These are phyloP conservation scores for Beauveria caledonica DNA, from an alignment of 2,329 filamentous ascomycete species.

Conservation along the genomic window DNA sequence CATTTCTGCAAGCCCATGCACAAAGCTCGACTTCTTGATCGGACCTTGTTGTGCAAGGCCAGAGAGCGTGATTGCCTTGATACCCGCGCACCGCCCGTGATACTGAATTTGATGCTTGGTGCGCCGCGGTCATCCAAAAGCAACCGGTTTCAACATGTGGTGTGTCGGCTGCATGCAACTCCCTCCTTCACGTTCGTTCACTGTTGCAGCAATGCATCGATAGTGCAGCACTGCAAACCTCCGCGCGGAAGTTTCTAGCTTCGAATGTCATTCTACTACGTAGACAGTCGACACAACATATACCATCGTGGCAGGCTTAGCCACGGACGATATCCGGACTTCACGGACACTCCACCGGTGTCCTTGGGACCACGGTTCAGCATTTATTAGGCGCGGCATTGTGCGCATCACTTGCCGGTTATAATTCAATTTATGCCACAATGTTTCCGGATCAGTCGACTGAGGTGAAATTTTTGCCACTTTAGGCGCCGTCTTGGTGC, in stretches of 20 bases:
- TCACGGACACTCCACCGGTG: neutral
- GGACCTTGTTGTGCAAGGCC: no score
- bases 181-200: neutral
- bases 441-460: neutral
- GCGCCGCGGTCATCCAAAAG: no score
- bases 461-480: slow-evolving; percentile 2
- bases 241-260: neutral
- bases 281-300: neutral
- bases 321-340: neutral
- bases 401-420: neutral
- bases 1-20: no score
- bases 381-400: neutral
- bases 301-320: neutral
- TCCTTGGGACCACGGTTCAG: neutral
- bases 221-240: neutral
- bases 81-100: no score
- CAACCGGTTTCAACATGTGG: no score
- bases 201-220: neutral
- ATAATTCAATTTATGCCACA: neutral
- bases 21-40: no score
- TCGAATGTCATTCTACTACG: neutral
- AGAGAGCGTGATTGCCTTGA: no score
- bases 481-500: neutral
- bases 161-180: no score
- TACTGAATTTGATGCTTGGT: no score